phyloP scores from a whole-genome alignment of 2,329 filamentous ascomycete species.

The Aspergillus persii region DNA sequence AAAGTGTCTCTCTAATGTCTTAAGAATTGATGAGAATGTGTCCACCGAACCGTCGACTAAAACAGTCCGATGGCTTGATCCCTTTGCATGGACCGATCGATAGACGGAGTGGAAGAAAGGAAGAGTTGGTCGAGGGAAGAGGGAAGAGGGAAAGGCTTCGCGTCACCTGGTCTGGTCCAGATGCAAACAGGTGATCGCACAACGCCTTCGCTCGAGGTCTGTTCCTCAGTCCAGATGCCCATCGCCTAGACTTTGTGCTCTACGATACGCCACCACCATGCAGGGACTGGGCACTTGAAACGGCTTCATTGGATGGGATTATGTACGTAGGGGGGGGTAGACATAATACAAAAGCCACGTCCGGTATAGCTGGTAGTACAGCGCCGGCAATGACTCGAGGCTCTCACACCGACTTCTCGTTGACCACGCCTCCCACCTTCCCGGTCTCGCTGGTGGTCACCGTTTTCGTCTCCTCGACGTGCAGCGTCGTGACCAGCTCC shows the following conservation, averaged over 20 bases:
- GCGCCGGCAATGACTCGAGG: no score
- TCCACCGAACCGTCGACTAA: no score
- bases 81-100: no score
- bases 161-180: background rate
- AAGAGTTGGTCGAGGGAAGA: background rate
- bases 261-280: background rate
- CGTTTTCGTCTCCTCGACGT: constrained; percentile 4
- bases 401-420: background rate
- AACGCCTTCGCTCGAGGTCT: background rate
- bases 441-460: background rate
- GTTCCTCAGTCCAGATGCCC: background rate
- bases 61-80: no score
- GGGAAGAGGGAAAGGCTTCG: constrained; percentile 8
- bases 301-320: background rate
- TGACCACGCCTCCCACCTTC: constrained; percentile 1
- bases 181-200: constrained; percentile 3
- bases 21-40: no score
- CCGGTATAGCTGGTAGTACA: background rate
- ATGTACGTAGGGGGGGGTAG: background rate
- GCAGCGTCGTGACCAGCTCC: constrained; percentile 8
- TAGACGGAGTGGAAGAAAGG: no score
- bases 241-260: no score
- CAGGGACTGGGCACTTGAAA: background rate
- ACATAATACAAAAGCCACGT: no score
- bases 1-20: no score